A percentile compares a stretch with the other conserved stretches of the same genome.
phyloP scores from a whole-genome alignment of 2,329 filamentous ascomycete species.

The Aspergillus melleus region DNA sequence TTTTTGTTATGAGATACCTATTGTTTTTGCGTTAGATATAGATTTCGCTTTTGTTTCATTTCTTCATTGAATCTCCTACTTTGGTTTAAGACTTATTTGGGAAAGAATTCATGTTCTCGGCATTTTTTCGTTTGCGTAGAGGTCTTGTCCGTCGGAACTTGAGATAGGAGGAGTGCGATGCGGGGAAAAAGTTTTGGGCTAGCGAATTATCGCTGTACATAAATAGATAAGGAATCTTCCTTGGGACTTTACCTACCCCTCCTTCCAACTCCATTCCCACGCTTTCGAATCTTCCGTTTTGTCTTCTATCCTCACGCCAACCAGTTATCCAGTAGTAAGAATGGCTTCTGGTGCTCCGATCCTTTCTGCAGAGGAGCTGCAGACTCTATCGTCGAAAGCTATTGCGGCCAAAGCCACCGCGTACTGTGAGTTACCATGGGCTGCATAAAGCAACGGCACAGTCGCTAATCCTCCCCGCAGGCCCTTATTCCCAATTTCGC shows the following conservation, averaged over 20 bases:
- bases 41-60: background rate
- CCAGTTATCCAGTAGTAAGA: background rate
- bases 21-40: slow-evolving; percentile 11
- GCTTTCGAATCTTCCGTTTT: background rate
- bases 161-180: background rate
- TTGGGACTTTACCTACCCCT: background rate
- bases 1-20: slow-evolving; percentile 5
- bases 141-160: too few species aligned
- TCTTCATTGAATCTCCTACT: background rate
- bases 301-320: background rate
- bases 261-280: background rate
- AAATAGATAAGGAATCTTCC: background rate
- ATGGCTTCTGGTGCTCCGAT: slow-evolving; percentile 23
- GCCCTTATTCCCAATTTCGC: slow-evolving; percentile 86
- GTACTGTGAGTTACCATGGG: slow-evolving; percentile 63
- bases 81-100: too few species aligned
- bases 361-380: slow-evolving; percentile 65
- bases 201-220: background rate
- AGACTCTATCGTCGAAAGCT: slow-evolving; percentile 61
- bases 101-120: too few species aligned
- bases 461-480: slow-evolving; percentile 35
- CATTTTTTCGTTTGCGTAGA: too few species aligned
- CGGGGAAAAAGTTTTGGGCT: background rate
- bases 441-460: background rate
- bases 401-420: slow-evolving; percentile 72